Base-by-base conservation (phyloP, 2,329 filamentous ascomycete species). In the Parastagonospora avenae region DNA sequence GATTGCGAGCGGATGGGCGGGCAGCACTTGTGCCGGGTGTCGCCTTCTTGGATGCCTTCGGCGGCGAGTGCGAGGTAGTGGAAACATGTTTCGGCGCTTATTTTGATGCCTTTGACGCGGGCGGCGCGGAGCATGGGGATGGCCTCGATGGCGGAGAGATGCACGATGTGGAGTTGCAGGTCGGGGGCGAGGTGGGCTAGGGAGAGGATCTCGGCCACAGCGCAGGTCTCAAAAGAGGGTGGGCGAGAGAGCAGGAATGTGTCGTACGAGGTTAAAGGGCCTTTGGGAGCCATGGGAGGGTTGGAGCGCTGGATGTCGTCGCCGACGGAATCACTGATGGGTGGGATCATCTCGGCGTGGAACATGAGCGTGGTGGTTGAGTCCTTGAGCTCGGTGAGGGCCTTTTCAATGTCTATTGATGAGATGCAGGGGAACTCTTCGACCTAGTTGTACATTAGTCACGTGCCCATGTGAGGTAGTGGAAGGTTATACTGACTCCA, bases 291-390 rank as follows among this genome's bases (percentile, higher is more conserved):
- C 6, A 89, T 77, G 0, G 90, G 89, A 14, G 90, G 85, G 6
- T 83, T 79, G 0, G 89, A 90, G 24, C 77, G 75, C 65, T 90
- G 88, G 4, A 91, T 86, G 24, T 86, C 85, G 71, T 94, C 91
- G 46, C 90, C 89, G 2, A 92, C 89, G 0, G 90, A 92, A 60
- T 85, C 85, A 42, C 89, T 77, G 60, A 92, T 89, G 14, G 91
- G 90, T n/a, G 93, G 92, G 10, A 95, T 87, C 92, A 97, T 97
- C 75, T 99, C 94, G 49, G 94, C 94, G 71, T 99, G 94, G 79
- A 99, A 99, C 93, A 99, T 97, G 64, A 97, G 85, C 0, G 92
- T 96, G 2, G 94, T 97, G 14, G 91, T 83, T 46, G 87, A 83
- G 62, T 91, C 86, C 54, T 90, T 89, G 54, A 99, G 83, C 40